Conservation (phyloP, 2,329 filamentous ascomycete genomes). For the Aspergillus tubingensis region DNA sequence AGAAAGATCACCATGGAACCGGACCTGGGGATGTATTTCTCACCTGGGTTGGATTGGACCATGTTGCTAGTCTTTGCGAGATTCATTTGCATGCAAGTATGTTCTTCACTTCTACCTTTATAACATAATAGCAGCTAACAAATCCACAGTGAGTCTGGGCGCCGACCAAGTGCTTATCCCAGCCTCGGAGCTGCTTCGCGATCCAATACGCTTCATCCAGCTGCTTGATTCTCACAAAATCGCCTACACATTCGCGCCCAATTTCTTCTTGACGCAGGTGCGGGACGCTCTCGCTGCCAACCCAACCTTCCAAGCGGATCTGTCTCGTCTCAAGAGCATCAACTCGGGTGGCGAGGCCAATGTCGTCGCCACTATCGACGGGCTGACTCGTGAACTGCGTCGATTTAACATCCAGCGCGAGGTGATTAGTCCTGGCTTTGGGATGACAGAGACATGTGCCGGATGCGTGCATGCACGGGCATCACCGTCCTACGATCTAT, state of each 20-base stretch:
- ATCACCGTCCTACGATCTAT: not conserved
- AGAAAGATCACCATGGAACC: conserved; percentile 27
- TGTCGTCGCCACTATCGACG: conserved; percentile 36
- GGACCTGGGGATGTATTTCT: conserved; percentile 42
- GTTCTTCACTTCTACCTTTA: not conserved
- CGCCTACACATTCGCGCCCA: conserved; percentile 29
- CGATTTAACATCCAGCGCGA: conserved; percentile 37
- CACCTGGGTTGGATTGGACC: conserved; percentile 56
- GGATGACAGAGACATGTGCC: conserved; percentile 55
- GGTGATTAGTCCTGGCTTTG: conserved; percentile 34
- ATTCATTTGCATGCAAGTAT: conserved; percentile 48
- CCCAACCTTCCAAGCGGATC: not conserved
- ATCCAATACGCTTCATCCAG: conserved; percentile 46
- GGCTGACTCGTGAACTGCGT: conserved; percentile 28
- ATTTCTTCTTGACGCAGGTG: conserved; percentile 26
- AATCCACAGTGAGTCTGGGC: conserved; percentile 11
- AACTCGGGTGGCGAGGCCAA: conserved; percentile 46
- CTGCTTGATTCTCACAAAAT: conserved; percentile 42
- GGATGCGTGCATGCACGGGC: conserved; percentile 27
- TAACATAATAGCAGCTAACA: not conserved
- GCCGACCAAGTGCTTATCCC: conserved; percentile 24
- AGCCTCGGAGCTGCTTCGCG: conserved; percentile 18
- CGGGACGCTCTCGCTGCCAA: not conserved
- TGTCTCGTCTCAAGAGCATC: conserved; percentile 25
- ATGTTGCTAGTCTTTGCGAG: conserved; percentile 55